A percentile compares a stretch with the other conserved stretches of the same genome.
Conservation (phyloP, 257 asterid species). For the Lavandula angustifolia region DNA sequence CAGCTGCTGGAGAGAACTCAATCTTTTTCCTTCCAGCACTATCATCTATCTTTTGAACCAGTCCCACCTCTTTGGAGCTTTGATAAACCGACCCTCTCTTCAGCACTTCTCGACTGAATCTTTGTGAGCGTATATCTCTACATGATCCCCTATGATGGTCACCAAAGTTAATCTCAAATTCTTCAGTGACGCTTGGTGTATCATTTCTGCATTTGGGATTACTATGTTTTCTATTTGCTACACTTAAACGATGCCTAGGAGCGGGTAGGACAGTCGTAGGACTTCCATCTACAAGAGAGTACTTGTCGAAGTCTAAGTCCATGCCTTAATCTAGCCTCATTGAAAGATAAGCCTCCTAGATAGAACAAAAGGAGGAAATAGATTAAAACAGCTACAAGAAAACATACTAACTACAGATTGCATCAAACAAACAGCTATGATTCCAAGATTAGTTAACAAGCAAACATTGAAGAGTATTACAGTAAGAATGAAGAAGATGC, state of each 20-base stretch:
- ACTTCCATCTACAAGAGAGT: conserved; percentile 74
- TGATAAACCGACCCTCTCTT: conserved; percentile 79
- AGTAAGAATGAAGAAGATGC: neutral
- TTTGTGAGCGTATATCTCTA: conserved; percentile 45
- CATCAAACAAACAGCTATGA: neutral
- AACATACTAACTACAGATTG: neutral
- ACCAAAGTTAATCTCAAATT: conserved; percentile 55
- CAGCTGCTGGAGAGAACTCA: conserved; percentile 53
- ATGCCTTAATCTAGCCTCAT: conserved; percentile 44
- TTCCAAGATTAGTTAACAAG: conserved; percentile 5
- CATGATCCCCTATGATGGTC: conserved; percentile 64
- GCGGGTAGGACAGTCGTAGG: conserved; percentile 86
- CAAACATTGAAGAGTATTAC: neutral
- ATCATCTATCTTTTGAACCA: conserved; percentile 36
- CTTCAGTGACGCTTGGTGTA: conserved; percentile 33
- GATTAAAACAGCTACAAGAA: neutral
- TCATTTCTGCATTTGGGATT: conserved; percentile 40
- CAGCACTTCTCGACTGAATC: conserved; percentile 27
- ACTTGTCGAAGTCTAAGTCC: conserved; percentile 74
- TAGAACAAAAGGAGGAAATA: conserved; percentile 22
- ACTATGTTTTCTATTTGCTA: conserved; percentile 45
- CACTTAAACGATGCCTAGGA: conserved; percentile 46
- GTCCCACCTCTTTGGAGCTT: conserved; percentile 60
- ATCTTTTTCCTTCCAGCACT: conserved; percentile 61
- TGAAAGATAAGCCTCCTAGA: conserved; percentile 39